Conservation (phyloP, 257 asterid genomes). For the Jacaranda copaia region DNA sequence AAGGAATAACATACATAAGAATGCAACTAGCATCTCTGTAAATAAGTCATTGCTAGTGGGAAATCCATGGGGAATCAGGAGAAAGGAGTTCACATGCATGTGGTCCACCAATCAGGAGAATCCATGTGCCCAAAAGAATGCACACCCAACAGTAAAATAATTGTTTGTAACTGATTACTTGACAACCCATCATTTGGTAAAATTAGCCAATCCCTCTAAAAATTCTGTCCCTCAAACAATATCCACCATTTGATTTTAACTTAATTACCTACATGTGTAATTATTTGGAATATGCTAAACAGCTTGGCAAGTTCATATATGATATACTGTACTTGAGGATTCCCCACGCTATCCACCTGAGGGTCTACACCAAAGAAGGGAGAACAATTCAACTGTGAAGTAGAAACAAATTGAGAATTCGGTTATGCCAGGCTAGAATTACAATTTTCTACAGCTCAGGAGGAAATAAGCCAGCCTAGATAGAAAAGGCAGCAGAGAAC, state of each 20-base stretch:
- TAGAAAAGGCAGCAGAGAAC: not conserved
- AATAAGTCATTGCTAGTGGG: no score
- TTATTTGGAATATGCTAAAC: not conserved
- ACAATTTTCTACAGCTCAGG: not conserved
- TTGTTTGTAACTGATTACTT: not conserved
- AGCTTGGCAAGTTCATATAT: not conserved
- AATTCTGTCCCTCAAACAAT: not conserved
- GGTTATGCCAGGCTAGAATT: no score
- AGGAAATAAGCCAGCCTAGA: not conserved
- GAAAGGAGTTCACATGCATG: not conserved
- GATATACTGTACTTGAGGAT: not conserved
- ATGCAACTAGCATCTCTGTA: not conserved
- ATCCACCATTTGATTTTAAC: not conserved
- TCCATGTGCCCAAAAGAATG: not conserved
- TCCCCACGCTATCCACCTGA: not conserved
- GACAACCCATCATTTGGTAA: not conserved
- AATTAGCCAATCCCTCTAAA: not conserved
- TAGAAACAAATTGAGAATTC: not conserved
- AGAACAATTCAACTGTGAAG: not conserved
- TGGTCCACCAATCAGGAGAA: no score
- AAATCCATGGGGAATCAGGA: not conserved
- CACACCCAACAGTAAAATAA: no score
- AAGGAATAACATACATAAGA: no score
- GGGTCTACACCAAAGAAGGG: not conserved
- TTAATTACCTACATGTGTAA: not conserved